Conservation (phyloP, 805 yeast genomes). For the Metschnikowia baotianmanensis region DNA sequence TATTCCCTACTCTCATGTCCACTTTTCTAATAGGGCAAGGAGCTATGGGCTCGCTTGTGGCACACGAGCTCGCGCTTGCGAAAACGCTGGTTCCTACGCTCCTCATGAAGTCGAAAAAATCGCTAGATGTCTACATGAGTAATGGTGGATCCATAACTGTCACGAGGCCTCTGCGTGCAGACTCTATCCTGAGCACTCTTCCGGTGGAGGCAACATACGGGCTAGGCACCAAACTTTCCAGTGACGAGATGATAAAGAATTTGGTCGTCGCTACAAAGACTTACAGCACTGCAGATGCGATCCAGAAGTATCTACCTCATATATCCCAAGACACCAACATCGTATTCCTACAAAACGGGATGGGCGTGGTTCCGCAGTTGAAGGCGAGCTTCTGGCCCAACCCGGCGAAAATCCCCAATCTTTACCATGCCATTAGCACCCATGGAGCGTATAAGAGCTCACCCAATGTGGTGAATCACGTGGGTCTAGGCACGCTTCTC, state of each 20-base stretch:
- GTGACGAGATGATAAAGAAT: constrained; percentile 40
- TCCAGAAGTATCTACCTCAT: constrained; percentile 50
- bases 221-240: constrained; percentile 11
- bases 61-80: constrained; percentile 41
- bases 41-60: constrained; percentile 49
- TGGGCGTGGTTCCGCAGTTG: constrained; percentile 65
- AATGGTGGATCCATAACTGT: constrained; percentile 39
- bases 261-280: constrained; percentile 80
- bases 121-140: constrained; percentile 39
- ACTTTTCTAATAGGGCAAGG: constrained; percentile 49
- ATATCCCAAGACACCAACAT: constrained; percentile 54
- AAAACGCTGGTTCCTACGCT: constrained; percentile 40
- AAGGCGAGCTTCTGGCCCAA: constrained; percentile 54
- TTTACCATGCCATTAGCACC: constrained; percentile 73
- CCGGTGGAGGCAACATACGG: constrained; percentile 27
- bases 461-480: constrained; percentile 47
- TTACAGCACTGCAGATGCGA: constrained; percentile 64
- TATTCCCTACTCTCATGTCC: no score
- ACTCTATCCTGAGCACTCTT: constrained; percentile 16
- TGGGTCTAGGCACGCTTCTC: constrained; percentile 66
- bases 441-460: constrained; percentile 71
- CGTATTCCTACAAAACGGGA: constrained; percentile 78
- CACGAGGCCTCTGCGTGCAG: constrained; percentile 22
- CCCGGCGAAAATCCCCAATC: constrained; percentile 45
- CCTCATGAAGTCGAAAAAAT: constrained; percentile 36